Evolutionary conservation across 2,329 filamentous ascomycete species (phyloP), one percentile per base, ranked within the genome.

Genomic region (Polychaeton citri): DNA sequence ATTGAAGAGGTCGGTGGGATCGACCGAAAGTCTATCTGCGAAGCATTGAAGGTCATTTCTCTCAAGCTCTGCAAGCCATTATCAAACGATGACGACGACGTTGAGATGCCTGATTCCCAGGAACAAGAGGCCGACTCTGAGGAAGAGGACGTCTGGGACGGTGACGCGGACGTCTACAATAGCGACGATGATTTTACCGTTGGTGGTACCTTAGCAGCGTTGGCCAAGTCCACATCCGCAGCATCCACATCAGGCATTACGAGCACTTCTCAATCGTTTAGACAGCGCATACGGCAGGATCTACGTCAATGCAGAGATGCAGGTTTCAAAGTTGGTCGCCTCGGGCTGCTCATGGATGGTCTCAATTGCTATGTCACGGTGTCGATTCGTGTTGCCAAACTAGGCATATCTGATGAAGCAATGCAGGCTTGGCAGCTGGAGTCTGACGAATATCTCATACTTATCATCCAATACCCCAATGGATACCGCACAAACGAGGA

Each of bases 341-440:
- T 81, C 8, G 68, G 66, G 9, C 62, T 68, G 13, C 59, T 75
- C 13, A 54, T 66, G 17, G 52, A 62, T 1, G 59, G 61, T 8
- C 67, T 61, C 39, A 63, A 55, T 18, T 61, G 65, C 35, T 71
- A 71, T 40, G 55, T 90, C 13, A 76, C 74, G 4, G 57, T 90
- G 2, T 84, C 85, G 0, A 71, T 81, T 19, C 75, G 74, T 3
- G 71, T 82, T 19, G 63, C 69, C 3, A 81, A 80, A 46, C 69
- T 94, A 1, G 76, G 72, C 1, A 72, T 94, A 9, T 79, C 82
- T 0, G 69, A 79, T 24, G 81, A 87, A 49, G 77, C 76, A 1
- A 71, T 84, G 57, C 69, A 79, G 49, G 81, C 85, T 2, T 94
- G 86, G 86, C 70, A 79, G 40, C 55, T 94, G 8, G 59, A 71